Percentiles rank a stretch among this genome's conserved stretches.
These are phyloP conservation scores for Turritis glabra DNA, from an alignment of 345 rosid genomes.

Conservation along the genomic window DNA sequence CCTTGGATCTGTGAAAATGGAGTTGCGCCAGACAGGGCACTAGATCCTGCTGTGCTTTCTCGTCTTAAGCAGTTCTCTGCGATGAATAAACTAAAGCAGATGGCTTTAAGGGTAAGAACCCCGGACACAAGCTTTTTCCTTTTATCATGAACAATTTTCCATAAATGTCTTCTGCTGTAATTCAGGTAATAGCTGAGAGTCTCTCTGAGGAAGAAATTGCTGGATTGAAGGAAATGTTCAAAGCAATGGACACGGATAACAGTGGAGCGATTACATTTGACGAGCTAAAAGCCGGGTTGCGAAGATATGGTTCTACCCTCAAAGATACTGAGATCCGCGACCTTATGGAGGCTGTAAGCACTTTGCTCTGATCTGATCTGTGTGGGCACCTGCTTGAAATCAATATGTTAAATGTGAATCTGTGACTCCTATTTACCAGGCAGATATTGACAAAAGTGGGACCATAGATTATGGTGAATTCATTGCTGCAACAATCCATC, in stretches of 20 bases:
- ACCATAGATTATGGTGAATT: conserved; percentile 96
- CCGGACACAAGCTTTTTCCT: not conserved
- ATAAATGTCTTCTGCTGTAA: conserved; percentile 19
- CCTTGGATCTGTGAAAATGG: conserved; percentile 99
- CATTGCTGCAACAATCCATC: conserved; percentile 94
- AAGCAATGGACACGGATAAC: conserved; percentile 89
- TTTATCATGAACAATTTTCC: not conserved
- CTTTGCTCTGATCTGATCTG: conserved; percentile 23
- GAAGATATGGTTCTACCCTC: conserved; percentile 95
- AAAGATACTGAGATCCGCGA: conserved; percentile 93
- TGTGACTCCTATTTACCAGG: conserved; percentile 51
- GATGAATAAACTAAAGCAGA: conserved; percentile 97
- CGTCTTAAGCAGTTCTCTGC: conserved; percentile 97
- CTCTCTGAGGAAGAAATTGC: conserved; percentile 99
- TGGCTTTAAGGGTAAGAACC: conserved; percentile 85
- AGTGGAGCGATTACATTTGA: conserved; percentile 98
- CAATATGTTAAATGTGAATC: conserved; percentile 4
- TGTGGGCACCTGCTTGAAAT: conserved; percentile 18
- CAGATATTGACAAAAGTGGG: conserved; percentile 97
- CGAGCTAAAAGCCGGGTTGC: conserved; percentile 92
- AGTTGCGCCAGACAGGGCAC: conserved; percentile 93
- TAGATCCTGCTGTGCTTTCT: conserved; percentile 95
- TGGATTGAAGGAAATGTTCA: conserved; percentile 92
- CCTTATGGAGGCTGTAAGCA: conserved; percentile 96
- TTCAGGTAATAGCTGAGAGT: conserved; percentile 96